Evolutionary conservation across 1,284 basidiomycete species (phyloP).

Genomic region (Somion occarium): DNA sequence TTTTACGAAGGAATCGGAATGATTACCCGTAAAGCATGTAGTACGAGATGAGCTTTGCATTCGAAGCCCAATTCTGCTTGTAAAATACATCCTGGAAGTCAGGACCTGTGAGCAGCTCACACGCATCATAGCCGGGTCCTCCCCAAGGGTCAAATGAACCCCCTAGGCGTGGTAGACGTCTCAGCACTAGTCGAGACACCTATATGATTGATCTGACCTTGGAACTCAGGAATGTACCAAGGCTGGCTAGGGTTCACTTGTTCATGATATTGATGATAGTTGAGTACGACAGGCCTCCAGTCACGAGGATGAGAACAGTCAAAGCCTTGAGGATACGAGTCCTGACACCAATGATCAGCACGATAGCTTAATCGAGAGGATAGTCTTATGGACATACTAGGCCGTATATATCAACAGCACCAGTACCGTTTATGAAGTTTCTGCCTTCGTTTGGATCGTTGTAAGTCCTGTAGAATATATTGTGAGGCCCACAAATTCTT

Average conservation of each 20-base stretch:
- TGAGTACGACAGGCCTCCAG: slow-evolving; percentile 55
- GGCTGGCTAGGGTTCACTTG: slow-evolving; percentile 54
- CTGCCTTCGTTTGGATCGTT: slow-evolving; percentile 57
- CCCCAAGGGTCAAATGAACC: slow-evolving; percentile 77
- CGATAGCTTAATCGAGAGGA: not conserved
- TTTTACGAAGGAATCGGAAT: not conserved
- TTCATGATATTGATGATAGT: slow-evolving; percentile 56
- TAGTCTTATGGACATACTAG: slow-evolving; percentile 28
- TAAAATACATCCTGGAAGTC: slow-evolving; percentile 76
- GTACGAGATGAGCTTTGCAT: slow-evolving; percentile 72
- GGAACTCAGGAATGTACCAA: slow-evolving; percentile 57
- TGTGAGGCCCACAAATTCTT: not conserved
- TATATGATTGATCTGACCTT: slow-evolving; percentile 22
- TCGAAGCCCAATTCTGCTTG: slow-evolving; percentile 69
- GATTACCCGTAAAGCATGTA: slow-evolving; percentile 75
- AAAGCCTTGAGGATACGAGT: slow-evolving; percentile 69
- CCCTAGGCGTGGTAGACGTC: slow-evolving; percentile 33
- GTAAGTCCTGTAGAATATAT: slow-evolving; percentile 41
- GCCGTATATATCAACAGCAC: slow-evolving; percentile 50
- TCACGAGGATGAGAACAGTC: slow-evolving; percentile 62
- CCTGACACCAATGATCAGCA: slow-evolving; percentile 25
- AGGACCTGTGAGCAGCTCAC: slow-evolving; percentile 56
- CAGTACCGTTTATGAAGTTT: slow-evolving; percentile 70
- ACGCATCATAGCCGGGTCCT: slow-evolving; percentile 52
- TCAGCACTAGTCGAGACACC: not conserved